phyloP scores from a whole-genome alignment of 306 rosid genomes.

The Acacia crassicarpa region DNA sequence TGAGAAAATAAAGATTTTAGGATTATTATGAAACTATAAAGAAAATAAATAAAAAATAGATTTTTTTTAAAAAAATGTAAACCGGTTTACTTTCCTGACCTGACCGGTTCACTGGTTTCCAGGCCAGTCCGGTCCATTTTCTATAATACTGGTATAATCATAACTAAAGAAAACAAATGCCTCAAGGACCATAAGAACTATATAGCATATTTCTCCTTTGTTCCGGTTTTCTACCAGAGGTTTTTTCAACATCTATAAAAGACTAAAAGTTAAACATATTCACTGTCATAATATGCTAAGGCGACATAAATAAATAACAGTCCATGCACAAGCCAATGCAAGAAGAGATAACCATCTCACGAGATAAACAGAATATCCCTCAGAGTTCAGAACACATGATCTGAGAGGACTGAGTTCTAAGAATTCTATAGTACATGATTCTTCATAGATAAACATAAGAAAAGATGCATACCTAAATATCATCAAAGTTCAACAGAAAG shows the following conservation, averaged over 20 bases:
- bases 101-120: too few relatives aligned
- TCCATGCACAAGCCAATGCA: not conserved
- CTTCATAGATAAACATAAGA: not conserved
- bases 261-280: not conserved
- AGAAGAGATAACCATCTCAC: not conserved
- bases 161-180: too few relatives aligned
- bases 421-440: not conserved
- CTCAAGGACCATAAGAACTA: not conserved
- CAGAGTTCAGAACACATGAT: not conserved
- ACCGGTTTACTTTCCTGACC: too few relatives aligned
- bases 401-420: not conserved
- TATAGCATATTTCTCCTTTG: not conserved
- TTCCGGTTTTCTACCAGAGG: not conserved
- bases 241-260: not conserved
- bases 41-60: too few relatives aligned
- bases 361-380: not conserved
- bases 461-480: constrained; percentile 1
- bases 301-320: not conserved
- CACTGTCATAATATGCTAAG: not conserved
- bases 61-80: too few relatives aligned
- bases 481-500: not conserved
- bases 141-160: too few relatives aligned
- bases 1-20: too few relatives aligned
- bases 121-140: too few relatives aligned
- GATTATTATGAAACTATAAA: too few relatives aligned